Evolutionary conservation across 306 rosid genomes (phyloP).

Genomic region (Cucumis cinereus): DNA sequence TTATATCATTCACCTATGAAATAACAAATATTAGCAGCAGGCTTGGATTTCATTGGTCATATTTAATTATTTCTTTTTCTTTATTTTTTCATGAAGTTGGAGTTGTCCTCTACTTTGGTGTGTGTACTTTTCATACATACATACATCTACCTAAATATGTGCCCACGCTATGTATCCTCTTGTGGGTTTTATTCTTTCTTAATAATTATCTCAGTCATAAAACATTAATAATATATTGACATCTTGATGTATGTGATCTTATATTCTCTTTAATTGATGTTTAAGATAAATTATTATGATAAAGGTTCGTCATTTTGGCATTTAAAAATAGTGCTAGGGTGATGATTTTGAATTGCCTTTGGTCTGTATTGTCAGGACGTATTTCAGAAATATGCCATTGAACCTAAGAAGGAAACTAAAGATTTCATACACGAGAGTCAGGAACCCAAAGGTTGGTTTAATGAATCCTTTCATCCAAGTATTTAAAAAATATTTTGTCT

Average conservation of each 20-base stretch:
- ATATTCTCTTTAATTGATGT: background rate
- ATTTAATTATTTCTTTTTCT: background rate
- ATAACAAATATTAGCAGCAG: background rate
- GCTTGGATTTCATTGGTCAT: background rate
- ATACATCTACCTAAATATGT: background rate
- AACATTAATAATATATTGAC: background rate
- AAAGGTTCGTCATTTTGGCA: background rate
- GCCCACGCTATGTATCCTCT: background rate
- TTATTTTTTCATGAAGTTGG: background rate
- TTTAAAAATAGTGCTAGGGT: slow-evolving; percentile 2
- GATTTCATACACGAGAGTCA: slow-evolving; percentile 14
- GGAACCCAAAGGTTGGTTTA: slow-evolving; percentile 27
- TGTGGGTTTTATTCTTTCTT: background rate
- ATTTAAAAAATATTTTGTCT: slow-evolving; percentile 1
- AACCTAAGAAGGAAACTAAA: slow-evolving; percentile 27
- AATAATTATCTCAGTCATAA: background rate
- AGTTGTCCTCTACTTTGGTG: background rate
- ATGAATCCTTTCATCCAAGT: slow-evolving; percentile 9
- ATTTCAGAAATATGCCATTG: slow-evolving; percentile 26
- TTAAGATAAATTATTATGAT: background rate
- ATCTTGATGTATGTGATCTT: background rate
- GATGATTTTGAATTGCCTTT: slow-evolving; percentile 14
- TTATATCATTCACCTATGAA: background rate
- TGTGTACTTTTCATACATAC: background rate
- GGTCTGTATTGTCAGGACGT: slow-evolving; percentile 44